Base-by-base conservation (phyloP, 306 rosid species). In the Pterocarpus santalinus region DNA sequence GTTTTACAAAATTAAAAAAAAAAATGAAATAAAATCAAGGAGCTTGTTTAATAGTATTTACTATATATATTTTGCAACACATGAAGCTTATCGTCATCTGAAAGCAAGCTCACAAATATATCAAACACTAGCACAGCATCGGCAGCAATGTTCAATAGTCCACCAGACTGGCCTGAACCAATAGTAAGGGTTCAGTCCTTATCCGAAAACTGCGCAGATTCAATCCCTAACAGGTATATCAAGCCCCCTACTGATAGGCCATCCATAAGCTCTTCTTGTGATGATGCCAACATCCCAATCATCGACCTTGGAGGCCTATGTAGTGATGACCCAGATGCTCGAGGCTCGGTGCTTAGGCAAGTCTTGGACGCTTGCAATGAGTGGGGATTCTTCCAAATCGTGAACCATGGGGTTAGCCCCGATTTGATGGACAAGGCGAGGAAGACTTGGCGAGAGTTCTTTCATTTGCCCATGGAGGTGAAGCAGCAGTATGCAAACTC, bases 141-240 rank as follows among this genome's bases (percentile, higher is more conserved):
- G 67, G 47, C n/a, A 55, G 36, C 64, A 44, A 85, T 85, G 88
- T 73, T 7, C 3, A 92, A 67, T 38, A 76, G 61, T 63, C 86
- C 85, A n/a, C 65, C 28, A 43, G 97, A 91, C n/a, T 95, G 99
- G 99, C 99, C 99, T 1, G 99, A 95, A 51, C 96, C 98, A 30
- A 89, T 95, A 9, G 88, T 90, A 22, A 84, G 99, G 3, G 99
- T 95, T 73, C 99, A 95, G 38, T 87, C 96, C 73, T 81, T 95
- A 16, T 90, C 99, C 1, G 88, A 95, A 32, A 75, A 41, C 34
- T 85, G 90, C 43, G 17, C 14, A 4, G 60, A 86, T 17, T 75
- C 70, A 35, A 84, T 95, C 56, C 99, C 99, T 1, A 83, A 76
- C 44, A 91, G 92, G 2, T 95, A 93, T 74, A 84, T 95, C 81